These are phyloP conservation scores for Mortierella sp. DNA, from an alignment of 371 early-diverging fungal genomes.

Conservation along the genomic window DNA sequence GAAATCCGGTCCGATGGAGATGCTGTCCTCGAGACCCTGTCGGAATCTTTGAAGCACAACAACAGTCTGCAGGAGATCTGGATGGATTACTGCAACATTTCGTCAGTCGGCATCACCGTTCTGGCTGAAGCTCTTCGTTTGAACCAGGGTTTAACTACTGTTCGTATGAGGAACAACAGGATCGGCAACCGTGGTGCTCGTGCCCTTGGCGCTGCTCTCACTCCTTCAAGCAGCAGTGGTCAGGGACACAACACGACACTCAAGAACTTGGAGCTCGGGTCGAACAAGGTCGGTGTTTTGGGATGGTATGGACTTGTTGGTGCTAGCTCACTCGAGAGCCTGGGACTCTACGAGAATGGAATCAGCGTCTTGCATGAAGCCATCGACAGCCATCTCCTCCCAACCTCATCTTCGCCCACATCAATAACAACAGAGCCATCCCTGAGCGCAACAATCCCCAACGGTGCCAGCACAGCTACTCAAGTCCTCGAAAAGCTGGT, in stretches of 20 bases:
- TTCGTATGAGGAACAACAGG: conserved; percentile 66
- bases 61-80: conserved; percentile 59
- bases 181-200: conserved; percentile 66
- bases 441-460: conserved; percentile 18
- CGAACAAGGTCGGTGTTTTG: conserved; percentile 60
- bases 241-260: conserved; percentile 34
- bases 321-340: conserved; percentile 58
- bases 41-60: conserved; percentile 54
- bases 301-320: conserved; percentile 62
- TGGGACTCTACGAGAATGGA: conserved; percentile 68
- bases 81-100: conserved; percentile 67
- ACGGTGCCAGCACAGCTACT: conserved; percentile 28
- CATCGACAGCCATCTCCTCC: conserved; percentile 37
- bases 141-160: conserved; percentile 54
- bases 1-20: conserved; percentile 62
- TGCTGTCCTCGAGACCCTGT: conserved; percentile 57
- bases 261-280: conserved; percentile 64
- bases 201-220: conserved; percentile 51
- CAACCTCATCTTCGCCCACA: neutral
- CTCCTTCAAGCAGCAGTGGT: neutral
- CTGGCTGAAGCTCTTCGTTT: conserved; percentile 41
- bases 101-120: conserved; percentile 45
- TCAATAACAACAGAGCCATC: neutral
- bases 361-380: conserved; percentile 61
- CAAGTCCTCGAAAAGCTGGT: conserved; percentile 53